phyloP scores from a whole-genome alignment of 805 yeast genomes.

The Nakazawaea molendinolei region DNA sequence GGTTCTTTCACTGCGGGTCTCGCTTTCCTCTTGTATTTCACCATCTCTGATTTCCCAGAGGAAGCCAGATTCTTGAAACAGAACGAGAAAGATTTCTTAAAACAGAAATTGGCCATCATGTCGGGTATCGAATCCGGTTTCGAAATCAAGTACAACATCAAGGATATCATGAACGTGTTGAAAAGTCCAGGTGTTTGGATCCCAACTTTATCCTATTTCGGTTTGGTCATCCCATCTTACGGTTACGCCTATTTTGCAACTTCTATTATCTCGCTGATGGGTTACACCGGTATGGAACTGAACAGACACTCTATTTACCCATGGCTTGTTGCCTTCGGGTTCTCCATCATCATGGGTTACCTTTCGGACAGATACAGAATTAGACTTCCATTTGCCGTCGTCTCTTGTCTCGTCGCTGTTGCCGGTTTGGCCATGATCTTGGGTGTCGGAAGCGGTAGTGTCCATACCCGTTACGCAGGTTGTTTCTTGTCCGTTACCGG shows the following conservation, averaged over 20 bases:
- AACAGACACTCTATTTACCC: conserved; percentile 83
- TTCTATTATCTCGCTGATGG: conserved; percentile 53
- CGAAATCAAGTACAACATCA: conserved; percentile 38
- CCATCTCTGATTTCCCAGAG: conserved; percentile 47
- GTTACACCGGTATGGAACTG: conserved; percentile 64
- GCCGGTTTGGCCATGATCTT: conserved; percentile 45
- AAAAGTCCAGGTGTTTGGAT: conserved; percentile 54
- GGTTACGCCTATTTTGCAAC: conserved; percentile 74
- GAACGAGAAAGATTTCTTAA: conserved; percentile 39
- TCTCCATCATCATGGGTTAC: conserved; percentile 54
- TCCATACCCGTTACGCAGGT: conserved; percentile 43
- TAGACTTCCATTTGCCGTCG: conserved; percentile 33
- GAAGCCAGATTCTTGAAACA: conserved; percentile 27
- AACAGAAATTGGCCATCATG: conserved; percentile 44
- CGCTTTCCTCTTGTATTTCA: conserved; percentile 27
- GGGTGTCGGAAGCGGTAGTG: conserved; percentile 28
- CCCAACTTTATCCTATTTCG: conserved; percentile 57
- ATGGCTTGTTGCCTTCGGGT: conserved; percentile 72
- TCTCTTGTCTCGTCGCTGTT: conserved; percentile 25
- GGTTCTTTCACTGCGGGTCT: conserved; percentile 30
- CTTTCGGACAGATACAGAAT: conserved; percentile 46
- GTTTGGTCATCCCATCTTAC: conserved; percentile 64
- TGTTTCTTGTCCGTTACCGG: conserved; percentile 48
- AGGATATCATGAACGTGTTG: conserved; percentile 42
- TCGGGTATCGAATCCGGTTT: conserved; percentile 37